phyloP scores from a whole-genome alignment of 1,284 basidiomycete genomes.

The Boletellus deceptivus region DNA sequence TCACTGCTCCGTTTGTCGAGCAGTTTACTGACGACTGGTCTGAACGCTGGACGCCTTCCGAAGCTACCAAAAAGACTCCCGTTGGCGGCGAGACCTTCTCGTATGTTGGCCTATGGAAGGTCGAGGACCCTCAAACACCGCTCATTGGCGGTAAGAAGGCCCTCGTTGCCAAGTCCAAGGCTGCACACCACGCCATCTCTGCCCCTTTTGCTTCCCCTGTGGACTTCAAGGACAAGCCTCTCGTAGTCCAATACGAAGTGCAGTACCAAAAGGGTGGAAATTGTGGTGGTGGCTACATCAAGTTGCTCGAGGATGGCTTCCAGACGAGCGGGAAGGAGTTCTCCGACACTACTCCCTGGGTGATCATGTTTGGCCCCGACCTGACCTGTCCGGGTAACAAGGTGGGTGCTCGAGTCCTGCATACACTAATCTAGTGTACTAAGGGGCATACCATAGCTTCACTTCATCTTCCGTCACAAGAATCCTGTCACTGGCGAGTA shows the following conservation, averaged over 20 bases:
- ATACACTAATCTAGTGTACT: background rate
- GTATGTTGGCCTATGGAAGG: conserved; percentile 96
- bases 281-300: conserved; percentile 99
- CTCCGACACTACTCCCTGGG: conserved; percentile 97
- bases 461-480: conserved; percentile 98
- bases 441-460: conserved; percentile 53
- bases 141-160: conserved; percentile 85
- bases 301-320: conserved; percentile 92
- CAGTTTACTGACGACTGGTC: conserved; percentile 94
- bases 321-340: conserved; percentile 91
- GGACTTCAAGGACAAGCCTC: conserved; percentile 83
- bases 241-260: conserved; percentile 98
- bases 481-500: conserved; percentile 87
- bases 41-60: conserved; percentile 92
- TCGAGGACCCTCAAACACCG: conserved; percentile 78
- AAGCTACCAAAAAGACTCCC: conserved; percentile 96
- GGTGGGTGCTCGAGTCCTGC: conserved; percentile 40
- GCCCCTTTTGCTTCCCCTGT: conserved; percentile 81
- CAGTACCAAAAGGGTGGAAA: conserved; percentile 99
- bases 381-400: conserved; percentile 85
- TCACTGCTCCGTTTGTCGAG: conserved; percentile 95
- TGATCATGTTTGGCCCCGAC: conserved; percentile 93
- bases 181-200: conserved; percentile 96
- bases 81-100: conserved; percentile 93
- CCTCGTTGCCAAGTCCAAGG: conserved; percentile 90